Base-by-base conservation (phyloP, 2,329 filamentous ascomycete genomes). In the Stachybotrys chartarum region DNA sequence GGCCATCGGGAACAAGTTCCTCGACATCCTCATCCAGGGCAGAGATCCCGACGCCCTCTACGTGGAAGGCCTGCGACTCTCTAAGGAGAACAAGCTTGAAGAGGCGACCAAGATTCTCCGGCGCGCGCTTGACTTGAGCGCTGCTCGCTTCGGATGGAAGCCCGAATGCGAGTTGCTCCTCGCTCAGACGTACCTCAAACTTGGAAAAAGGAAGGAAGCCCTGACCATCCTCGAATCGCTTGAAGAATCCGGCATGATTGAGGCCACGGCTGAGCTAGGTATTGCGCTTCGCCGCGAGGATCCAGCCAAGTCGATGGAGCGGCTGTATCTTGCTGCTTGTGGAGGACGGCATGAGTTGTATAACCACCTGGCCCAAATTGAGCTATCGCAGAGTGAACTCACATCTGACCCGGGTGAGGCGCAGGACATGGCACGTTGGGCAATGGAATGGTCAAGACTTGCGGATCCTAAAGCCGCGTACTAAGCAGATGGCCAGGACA, bases 1-100 rank as follows among this genome's bases (percentile, higher is more conserved):
- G 16, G n/a, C 3, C 45, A 17, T 62, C 3, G 66, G 71, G 52
- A 52, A 57, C 1, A 66, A 64, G 16, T 72, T 72, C 59, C 63
- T 59, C 57, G 52, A 63, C 30, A 58, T 75, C 10, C 14, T 50
- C 17, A n/a, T 18, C 16, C n/a, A 50, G 32, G 66, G 62, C 30
- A 63, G 59, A n/a, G 64, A 75, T 44, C 61, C 70, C 4, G 63
- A 75, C 49, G 73, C 70, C 35, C 60, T 74, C 24, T 65, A 68
- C 5, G 60, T 66, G 8, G 65, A 73, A 47, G 73, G 68, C 16
- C 63, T 68, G 53, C 30, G 61, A 30, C 63, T 69, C 12, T 63
- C 61, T 51, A 50, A 52, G 30, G 57, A 61, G 45, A 64, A 62
- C 6, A 64, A 60, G 39, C 64, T 63, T 53, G 55, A 56, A 1